Evolutionary conservation across 108 stramenopile genomes (phyloP), one percentile per base, ranked within the genome.

Genomic region (Cyclotella kingstonii): DNA sequence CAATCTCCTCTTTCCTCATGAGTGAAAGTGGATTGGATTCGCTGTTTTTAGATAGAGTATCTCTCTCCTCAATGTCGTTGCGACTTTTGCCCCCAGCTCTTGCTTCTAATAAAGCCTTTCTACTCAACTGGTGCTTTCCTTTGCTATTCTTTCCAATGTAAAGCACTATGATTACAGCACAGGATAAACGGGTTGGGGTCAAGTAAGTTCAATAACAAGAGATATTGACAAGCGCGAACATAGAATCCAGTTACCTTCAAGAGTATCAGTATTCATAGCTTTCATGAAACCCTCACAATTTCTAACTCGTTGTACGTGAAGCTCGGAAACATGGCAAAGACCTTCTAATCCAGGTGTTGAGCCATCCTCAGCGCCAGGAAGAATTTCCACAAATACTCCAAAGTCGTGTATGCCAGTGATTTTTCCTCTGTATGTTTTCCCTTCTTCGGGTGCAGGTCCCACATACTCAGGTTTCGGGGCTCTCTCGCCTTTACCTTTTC

Each of bases 341-440:
- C 87, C 90, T 62, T 92, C 90, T 19, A 86, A 59, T 5, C 85
- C 87, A 8, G 87, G 92, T 22, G 69, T 64, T 3, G 85, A 87
- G 11, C 84, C 86, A 68, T 90, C 89, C 49, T 90, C 89, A 5
- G 89, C 81, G 27, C 85, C 89, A n/a, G 89, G 89, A 64, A 92
- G 45, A 40, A 92, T 77, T 52, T 87, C 87, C 14, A 89, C 31
- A 54, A 92, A 92, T 3, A 88, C 87, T n/a, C 90, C 90, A 62
- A 88, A 92, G 17, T 78, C 60, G 53, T 92, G 87, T 43, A 92
- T 75, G 9, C 87, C 87, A 5, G 82, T 89, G 41, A 92, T 86
- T 57, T 81, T 85, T 26, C 84, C 87, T 6, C 34, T 87, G 75
- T 92, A 92, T 3, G 47, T 63, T 36, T 75, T 58, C 0, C 84